Base-by-base conservation (phyloP, 2,329 filamentous ascomycete genomes). In the Neonectria hederae region DNA sequence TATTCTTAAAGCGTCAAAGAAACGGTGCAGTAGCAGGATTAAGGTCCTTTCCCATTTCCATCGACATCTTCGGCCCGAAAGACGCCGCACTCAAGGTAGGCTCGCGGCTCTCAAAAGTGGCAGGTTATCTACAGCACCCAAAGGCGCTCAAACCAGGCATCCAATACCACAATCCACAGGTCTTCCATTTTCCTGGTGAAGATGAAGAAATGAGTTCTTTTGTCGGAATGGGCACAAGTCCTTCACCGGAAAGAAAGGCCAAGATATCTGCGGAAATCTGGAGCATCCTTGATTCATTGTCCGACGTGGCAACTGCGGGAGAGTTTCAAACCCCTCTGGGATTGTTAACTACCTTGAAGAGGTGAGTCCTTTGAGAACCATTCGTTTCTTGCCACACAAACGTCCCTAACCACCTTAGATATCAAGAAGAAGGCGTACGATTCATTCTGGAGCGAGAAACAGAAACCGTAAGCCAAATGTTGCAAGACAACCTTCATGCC, bases 371-470 rank as follows among this genome's bases (percentile, higher is more conserved):
- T 30, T 30, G 9, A 30, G 11, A 30, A 11, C 9, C 9, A 2
- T 11, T 30, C 11, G 9, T 2, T 10, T 30, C 28, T 9, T 30
- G n/a, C n/a, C n/a, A 30, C 28, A 30, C 3, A 9, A 30, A 30
- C 7, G 8, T 11, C 1, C 2, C 2, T 11, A 10, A 11, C 2
- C 28, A 30, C 8, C 1, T 5, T 24, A 63, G 62, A 7, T 38
- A 64, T 19, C 62, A 64, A 24, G 35, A 60, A 48, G 52, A 46
- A 5, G 56, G 48, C 13, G 32, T 64, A 5, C 35, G 19, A 2
- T 64, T 64, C 28, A 60, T 64, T 13, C 22, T 56, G 7, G 46
- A 56, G n/a, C 49, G 62, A 7, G 62, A 64, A 53, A 32, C 19
- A 5, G 19, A 59, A 9, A 10, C 6, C n/a, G 17, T 19, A 32